Evolutionary conservation across 352 stramenopile species (phyloP), one percentile per base, ranked within the genome.

Genomic region (Elongisporangium undulatum): DNA sequence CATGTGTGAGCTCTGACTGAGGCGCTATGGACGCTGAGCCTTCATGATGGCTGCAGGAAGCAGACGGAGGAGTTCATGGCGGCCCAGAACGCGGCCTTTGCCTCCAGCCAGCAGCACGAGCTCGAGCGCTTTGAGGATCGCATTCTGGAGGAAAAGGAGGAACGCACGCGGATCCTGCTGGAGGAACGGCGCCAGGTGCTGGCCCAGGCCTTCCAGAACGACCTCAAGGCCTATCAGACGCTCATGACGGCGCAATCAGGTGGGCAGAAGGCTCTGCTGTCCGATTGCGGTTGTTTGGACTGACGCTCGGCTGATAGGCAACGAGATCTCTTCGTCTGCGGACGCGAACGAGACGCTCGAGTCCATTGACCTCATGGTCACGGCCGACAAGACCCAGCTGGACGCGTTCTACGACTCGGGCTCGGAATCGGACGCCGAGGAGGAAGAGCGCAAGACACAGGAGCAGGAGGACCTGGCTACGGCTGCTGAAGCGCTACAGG

Each of bases 151-250:
- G 77, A 91, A 61, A 91, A 89, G 22, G 82, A 92, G 41, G 70
- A 73, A 4, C 73, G 81, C 9, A 86, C 75, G 57, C 70, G 72
- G 13, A 71, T 86, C 58, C 26, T 88, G 20, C 67, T 90, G 15
- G 77, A 90, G 53, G 71, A 72, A 51, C 71, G 78, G 24, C 75
- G 83, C 1, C 65, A 87, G 51, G 71, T 74, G 24, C 62, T 93
- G 16, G 77, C 75, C 10, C 73, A 74, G 17, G 82, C 81, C 15
- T 93, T 95, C 61, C 63, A 74, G 55, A 85, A 90, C 54, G 86
- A 95, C 51, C 67, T 95, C 50, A 72, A 76, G 64, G 90, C 82
- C 34, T 95, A 95, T 62, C 83, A 92, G 66, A 87, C 82, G 56
- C 62, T 93, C 13, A 68, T 88, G 51, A 71, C 68, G 29, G 77